Evolutionary conservation across 208 protist species (phyloP).

Genomic region (Sergeia podlipaevii): DNA sequence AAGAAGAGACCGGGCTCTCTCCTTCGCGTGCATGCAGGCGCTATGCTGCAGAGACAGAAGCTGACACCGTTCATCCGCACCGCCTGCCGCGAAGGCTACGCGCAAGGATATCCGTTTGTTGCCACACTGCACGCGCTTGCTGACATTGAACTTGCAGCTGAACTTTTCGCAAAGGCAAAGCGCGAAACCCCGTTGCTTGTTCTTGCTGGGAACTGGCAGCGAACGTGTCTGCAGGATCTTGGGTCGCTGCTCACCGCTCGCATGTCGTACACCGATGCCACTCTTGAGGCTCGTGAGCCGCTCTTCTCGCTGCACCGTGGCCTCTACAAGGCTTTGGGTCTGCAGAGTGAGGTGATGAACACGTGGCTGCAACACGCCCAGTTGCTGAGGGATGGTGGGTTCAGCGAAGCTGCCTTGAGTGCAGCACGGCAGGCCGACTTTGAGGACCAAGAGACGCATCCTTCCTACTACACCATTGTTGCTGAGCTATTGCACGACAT

Average conservation of each 20-base stretch:
- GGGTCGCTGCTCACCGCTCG: conserved; percentile 27
- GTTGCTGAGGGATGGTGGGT: conserved; percentile 66
- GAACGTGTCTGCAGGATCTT: conserved; percentile 10
- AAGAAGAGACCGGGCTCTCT: background rate
- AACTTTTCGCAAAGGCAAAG: conserved; percentile 13
- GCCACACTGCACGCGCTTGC: conserved; percentile 72
- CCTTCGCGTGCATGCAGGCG: conserved; percentile 7
- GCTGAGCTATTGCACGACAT: conserved; percentile 88
- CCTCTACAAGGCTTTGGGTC: conserved; percentile 59
- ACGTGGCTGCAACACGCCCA: conserved; percentile 84
- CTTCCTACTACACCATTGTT: conserved; percentile 63
- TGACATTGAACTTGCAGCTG: conserved; percentile 68
- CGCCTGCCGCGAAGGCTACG: conserved; percentile 65
- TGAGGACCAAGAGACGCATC: conserved; percentile 10
- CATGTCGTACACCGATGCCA: conserved; percentile 42
- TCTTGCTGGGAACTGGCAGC: background rate
- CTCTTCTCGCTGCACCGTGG: conserved; percentile 78
- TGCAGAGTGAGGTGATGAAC: conserved; percentile 48
- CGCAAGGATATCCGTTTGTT: conserved; percentile 60
- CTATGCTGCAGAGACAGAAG: conserved; percentile 35
- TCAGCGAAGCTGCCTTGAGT: conserved; percentile 70
- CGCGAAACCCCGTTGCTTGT: background rate
- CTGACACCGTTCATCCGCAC: conserved; percentile 45
- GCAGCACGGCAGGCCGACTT: conserved; percentile 62
- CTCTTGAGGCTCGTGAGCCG: conserved; percentile 69